Conservation (phyloP, 1,139 yeast species). For the Pichia sp. region DNA sequence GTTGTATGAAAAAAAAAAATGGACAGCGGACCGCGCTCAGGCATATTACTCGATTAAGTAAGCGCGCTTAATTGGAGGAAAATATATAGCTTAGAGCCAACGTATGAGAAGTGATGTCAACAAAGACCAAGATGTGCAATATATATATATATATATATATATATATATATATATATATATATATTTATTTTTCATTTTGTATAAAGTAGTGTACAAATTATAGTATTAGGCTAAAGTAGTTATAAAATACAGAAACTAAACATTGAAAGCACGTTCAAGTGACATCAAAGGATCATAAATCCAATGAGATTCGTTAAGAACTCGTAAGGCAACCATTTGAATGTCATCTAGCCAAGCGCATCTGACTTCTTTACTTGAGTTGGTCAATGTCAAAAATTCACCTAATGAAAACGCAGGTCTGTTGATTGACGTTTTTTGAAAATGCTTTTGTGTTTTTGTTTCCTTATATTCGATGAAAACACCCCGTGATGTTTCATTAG, state of each 20-base stretch:
- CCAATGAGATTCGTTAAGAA: slow-evolving; percentile 1
- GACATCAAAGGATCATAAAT: slow-evolving; percentile 8
- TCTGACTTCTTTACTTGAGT: slow-evolving; percentile 1
- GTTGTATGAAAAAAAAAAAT: background rate
- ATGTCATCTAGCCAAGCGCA: slow-evolving; percentile 13
- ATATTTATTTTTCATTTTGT: background rate
- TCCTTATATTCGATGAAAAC: slow-evolving; percentile 12
- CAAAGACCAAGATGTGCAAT: no score
- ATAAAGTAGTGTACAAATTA: background rate
- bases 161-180: no score
- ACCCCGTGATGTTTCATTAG: slow-evolving; percentile 1
- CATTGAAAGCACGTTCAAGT: slow-evolving; percentile 3
- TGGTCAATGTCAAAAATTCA: slow-evolving; percentile 1
- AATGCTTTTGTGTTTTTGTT: slow-evolving; percentile 3
- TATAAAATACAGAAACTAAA: background rate
- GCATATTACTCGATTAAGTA: slow-evolving; percentile 14
- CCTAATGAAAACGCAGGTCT: slow-evolving; percentile 11
- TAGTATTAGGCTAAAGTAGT: no score
- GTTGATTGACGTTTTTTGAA: background rate
- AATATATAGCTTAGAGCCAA: no score
- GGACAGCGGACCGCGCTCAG: slow-evolving; percentile 16
- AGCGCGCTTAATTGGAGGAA: slow-evolving; percentile 15
- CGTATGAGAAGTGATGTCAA: slow-evolving; percentile 1
- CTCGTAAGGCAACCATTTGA: slow-evolving; percentile 7
- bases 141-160: no score